A percentile compares a stretch with the other conserved stretches of the same genome.
These are phyloP conservation scores for Rhodotorula mucilaginosa DNA, from an alignment of 1,284 basidiomycete genomes.

Conservation along the genomic window DNA sequence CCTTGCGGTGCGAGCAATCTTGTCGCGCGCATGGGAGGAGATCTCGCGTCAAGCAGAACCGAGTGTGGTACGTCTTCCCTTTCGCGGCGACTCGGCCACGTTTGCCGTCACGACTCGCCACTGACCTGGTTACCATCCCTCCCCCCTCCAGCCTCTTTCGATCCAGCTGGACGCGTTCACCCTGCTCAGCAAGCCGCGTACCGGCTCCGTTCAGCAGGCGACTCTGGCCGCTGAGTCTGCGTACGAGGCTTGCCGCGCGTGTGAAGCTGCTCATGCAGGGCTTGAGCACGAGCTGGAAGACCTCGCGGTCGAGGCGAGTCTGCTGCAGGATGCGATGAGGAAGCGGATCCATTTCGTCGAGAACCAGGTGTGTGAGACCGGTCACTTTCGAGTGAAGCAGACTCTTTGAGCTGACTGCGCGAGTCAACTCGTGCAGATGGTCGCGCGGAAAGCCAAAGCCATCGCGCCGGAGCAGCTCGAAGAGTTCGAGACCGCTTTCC, in stretches of 20 bases:
- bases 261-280: constrained; percentile 58
- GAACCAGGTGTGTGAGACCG: constrained; percentile 67
- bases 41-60: neutral
- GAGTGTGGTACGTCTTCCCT: constrained; percentile 7
- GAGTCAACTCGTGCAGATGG: constrained; percentile 60
- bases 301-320: constrained; percentile 81
- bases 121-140: neutral
- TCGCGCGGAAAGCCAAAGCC: constrained; percentile 85
- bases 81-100: neutral
- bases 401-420: constrained; percentile 40
- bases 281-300: constrained; percentile 73
- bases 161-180: constrained; percentile 7
- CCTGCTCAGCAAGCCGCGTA: neutral
- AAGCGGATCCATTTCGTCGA: constrained; percentile 95
- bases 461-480: constrained; percentile 93
- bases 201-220: neutral
- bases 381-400: neutral
- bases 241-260: constrained; percentile 72
- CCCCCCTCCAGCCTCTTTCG: constrained; percentile 6
- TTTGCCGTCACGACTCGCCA: neutral
- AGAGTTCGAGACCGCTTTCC: constrained; percentile 95
- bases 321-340: constrained; percentile 73
- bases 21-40: neutral
- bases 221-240: constrained; percentile 39
- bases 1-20: neutral